Percentiles rank a stretch among this genome's conserved stretches.
Conservation (phyloP, 768 basidiomycete species). For the Hortiboletus campestris region DNA sequence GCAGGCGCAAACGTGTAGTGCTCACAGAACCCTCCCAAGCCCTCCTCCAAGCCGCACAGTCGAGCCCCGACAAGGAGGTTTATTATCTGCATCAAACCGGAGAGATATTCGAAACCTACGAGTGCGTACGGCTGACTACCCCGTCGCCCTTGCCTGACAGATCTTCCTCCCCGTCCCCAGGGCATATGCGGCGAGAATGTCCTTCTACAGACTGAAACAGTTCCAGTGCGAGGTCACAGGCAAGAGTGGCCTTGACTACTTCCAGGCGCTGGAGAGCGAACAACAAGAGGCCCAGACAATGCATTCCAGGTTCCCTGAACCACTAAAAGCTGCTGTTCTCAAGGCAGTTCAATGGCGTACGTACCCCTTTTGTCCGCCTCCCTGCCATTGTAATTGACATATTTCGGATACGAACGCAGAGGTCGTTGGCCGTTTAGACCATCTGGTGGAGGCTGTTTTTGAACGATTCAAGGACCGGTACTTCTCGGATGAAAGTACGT, state of each 20-base stretch:
- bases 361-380: slow-evolving; percentile 39
- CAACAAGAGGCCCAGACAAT: slow-evolving; percentile 84
- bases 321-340: slow-evolving; percentile 88
- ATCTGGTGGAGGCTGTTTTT: slow-evolving; percentile 90
- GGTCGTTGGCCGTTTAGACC: slow-evolving; percentile 95
- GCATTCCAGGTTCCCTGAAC: slow-evolving; percentile 89
- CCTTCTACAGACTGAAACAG: slow-evolving; percentile 90
- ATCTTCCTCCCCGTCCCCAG: slow-evolving; percentile 28
- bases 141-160: slow-evolving; percentile 26
- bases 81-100: slow-evolving; percentile 93
- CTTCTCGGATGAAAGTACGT: slow-evolving; percentile 86
- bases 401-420: slow-evolving; percentile 47
- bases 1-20: slow-evolving; percentile 86
- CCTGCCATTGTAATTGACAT: slow-evolving; percentile 13
- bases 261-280: slow-evolving; percentile 91
- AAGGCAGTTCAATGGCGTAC: slow-evolving; percentile 95
- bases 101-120: slow-evolving; percentile 96
- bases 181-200: slow-evolving; percentile 88
- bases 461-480: slow-evolving; percentile 97
- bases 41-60: slow-evolving; percentile 62
- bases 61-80: slow-evolving; percentile 71
- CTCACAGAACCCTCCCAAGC: slow-evolving; percentile 77
- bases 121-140: slow-evolving; percentile 53
- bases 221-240: slow-evolving; percentile 98
- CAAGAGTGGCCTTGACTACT: slow-evolving; percentile 91